Percentiles rank a stretch among this genome's conserved stretches.
These are phyloP conservation scores for Hibiscus mutabilis DNA, from an alignment of 345 rosid genomes.

Conservation along the genomic window DNA sequence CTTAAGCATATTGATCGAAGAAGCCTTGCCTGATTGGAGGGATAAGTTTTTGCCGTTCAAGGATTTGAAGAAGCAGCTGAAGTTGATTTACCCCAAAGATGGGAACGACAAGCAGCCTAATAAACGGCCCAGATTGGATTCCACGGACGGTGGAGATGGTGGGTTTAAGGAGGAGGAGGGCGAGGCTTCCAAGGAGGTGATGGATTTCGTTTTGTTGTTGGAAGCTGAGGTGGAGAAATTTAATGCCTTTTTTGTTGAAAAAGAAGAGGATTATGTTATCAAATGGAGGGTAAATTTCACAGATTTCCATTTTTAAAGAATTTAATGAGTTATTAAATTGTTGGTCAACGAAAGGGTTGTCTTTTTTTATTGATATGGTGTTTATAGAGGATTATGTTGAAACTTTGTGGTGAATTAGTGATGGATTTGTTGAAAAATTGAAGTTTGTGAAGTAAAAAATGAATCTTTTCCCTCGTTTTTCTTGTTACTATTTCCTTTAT, in stretches of 20 bases:
- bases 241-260: slow-evolving; percentile 44
- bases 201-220: slow-evolving; percentile 39
- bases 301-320: not conserved
- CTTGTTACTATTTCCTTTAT: not conserved
- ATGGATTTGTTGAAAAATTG: not conserved
- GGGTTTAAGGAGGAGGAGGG: not conserved
- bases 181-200: slow-evolving; percentile 22
- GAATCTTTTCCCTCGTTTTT: not conserved
- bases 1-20: slow-evolving; percentile 46
- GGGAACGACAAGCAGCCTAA: not conserved
- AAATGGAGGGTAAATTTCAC: slow-evolving; percentile 32
- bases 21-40: slow-evolving; percentile 49
- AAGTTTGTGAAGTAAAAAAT: not conserved
- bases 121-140: slow-evolving; percentile 1
- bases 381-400: not conserved
- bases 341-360: not conserved
- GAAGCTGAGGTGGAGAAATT: slow-evolving; percentile 56
- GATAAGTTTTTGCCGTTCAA: slow-evolving; percentile 64
- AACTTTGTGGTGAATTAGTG: not conserved
- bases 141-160: not conserved
- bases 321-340: not conserved
- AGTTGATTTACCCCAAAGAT: slow-evolving; percentile 25
- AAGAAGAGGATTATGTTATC: slow-evolving; percentile 55
- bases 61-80: slow-evolving; percentile 57
- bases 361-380: not conserved